These are phyloP conservation scores for Pezicula rhizophila DNA, from an alignment of 2,329 filamentous ascomycete genomes.

Conservation along the genomic window DNA sequence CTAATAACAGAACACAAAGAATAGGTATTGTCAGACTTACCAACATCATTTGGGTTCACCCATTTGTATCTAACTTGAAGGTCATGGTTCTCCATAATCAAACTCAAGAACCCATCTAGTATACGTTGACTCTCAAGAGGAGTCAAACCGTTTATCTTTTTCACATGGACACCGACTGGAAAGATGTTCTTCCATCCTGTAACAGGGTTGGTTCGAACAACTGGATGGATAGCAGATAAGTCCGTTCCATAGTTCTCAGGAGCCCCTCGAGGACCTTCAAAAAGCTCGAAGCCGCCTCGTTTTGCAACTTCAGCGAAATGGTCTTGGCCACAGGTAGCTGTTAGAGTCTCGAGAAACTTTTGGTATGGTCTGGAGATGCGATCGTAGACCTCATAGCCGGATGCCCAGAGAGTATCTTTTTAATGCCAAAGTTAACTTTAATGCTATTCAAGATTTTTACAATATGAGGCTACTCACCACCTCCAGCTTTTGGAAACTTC, in stretches of 20 bases:
- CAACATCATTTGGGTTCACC: constrained; percentile 28
- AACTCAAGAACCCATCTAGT: constrained; percentile 43
- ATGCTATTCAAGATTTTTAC: too few species aligned
- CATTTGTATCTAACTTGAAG: constrained; percentile 41
- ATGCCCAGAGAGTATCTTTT: constrained; percentile 56
- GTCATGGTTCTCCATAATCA: constrained; percentile 50
- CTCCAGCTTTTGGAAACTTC: constrained; percentile 12
- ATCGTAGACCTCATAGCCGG: constrained; percentile 62
- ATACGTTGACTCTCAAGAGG: constrained; percentile 42
- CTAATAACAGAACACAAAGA: background rate
- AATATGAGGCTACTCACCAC: background rate
- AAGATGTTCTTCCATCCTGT: constrained; percentile 52
- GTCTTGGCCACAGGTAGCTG: constrained; percentile 45
- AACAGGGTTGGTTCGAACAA: constrained; percentile 50
- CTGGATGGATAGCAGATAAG: constrained; percentile 45
- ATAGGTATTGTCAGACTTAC: background rate
- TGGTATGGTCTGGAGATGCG: constrained; percentile 51
- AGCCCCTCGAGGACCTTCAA: constrained; percentile 39
- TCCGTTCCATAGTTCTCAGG: constrained; percentile 43
- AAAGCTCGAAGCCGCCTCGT: constrained; percentile 36
- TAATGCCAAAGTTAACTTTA: too few species aligned
- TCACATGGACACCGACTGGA: constrained; percentile 43
- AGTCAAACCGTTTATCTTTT: constrained; percentile 44
- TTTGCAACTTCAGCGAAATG: constrained; percentile 43
- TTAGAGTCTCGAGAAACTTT: constrained; percentile 53